Evolutionary conservation across 768 basidiomycete genomes (phyloP).

Genomic region (Leucocoprinus leucothites): DNA sequence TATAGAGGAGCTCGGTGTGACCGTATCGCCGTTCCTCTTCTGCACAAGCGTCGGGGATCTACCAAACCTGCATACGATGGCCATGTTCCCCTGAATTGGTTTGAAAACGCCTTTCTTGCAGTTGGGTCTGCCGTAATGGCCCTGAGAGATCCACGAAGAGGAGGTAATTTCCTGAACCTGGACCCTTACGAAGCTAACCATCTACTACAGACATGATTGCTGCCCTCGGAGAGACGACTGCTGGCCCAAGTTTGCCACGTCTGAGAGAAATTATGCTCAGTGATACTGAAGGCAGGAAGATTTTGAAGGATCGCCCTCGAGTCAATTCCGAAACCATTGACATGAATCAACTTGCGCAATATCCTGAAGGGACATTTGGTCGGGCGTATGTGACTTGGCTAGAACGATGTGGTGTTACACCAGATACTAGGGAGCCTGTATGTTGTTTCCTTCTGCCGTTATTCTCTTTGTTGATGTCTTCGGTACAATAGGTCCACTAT

Average conservation of each 20-base stretch:
- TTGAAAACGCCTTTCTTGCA: slow-evolving; percentile 84
- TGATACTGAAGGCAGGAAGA: slow-evolving; percentile 77
- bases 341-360: slow-evolving; percentile 58
- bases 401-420: slow-evolving; percentile 81
- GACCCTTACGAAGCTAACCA: slow-evolving; percentile 2
- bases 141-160: slow-evolving; percentile 76
- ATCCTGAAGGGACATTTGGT: slow-evolving; percentile 83
- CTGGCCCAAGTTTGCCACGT: slow-evolving; percentile 70
- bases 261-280: slow-evolving; percentile 77
- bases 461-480: slow-evolving; percentile 8
- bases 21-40: slow-evolving; percentile 13
- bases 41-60: slow-evolving; percentile 7
- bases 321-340: slow-evolving; percentile 77
- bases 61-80: slow-evolving; percentile 64
- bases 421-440: slow-evolving; percentile 91
- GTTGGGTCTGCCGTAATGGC: slow-evolving; percentile 84
- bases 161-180: slow-evolving; percentile 53
- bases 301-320: slow-evolving; percentile 81
- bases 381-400: slow-evolving; percentile 89
- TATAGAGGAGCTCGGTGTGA: not conserved
- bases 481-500: slow-evolving; percentile 73
- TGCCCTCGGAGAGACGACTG: slow-evolving; percentile 90
- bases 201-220: slow-evolving; percentile 82
- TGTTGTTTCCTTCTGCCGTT: slow-evolving; percentile 14
- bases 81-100: slow-evolving; percentile 75